Evolutionary conservation across 139 green algal genomes (phyloP).

Genomic region (Chlamydomonas asymmetrica): DNA sequence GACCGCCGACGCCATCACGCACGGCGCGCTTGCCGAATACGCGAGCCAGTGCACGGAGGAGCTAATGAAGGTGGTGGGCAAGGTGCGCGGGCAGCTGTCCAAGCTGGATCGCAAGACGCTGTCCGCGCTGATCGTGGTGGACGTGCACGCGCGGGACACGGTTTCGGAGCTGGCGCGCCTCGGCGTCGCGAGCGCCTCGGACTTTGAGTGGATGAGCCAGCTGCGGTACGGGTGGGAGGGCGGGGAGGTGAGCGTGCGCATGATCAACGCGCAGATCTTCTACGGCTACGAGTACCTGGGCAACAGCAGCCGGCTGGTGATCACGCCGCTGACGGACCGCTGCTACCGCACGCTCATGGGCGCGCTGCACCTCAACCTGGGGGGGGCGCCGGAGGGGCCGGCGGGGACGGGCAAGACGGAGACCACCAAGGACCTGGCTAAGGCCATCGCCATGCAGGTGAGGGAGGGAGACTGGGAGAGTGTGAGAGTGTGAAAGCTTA

Average conservation of each 20-base stretch:
- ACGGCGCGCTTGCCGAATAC: conserved; percentile 53
- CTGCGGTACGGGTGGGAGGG: conserved; percentile 78
- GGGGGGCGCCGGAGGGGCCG: conserved; percentile 59
- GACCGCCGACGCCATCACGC: conserved; percentile 55
- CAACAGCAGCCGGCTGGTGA: conserved; percentile 53
- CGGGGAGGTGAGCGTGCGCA: conserved; percentile 64
- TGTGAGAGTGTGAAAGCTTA: neutral
- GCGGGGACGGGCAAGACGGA: conserved; percentile 74
- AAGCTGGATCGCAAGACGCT: conserved; percentile 82
- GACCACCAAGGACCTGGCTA: conserved; percentile 75
- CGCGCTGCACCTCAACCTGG: conserved; percentile 69
- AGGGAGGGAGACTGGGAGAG: neutral
- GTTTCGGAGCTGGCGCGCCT: conserved; percentile 48
- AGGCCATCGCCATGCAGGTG: conserved; percentile 60
- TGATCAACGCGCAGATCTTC: conserved; percentile 69
- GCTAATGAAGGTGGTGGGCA: conserved; percentile 69
- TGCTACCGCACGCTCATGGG: conserved; percentile 71
- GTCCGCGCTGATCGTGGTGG: conserved; percentile 78
- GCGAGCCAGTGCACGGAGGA: conserved; percentile 65
- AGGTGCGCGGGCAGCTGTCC: conserved; percentile 40
- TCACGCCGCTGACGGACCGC: conserved; percentile 59
- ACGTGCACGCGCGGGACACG: conserved; percentile 78
- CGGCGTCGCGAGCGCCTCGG: conserved; percentile 28
- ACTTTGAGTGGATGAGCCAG: conserved; percentile 83
- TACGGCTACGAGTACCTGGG: conserved; percentile 48